phyloP scores from a whole-genome alignment of 805 yeast genomes.

The Metschnikowia koreensis region DNA sequence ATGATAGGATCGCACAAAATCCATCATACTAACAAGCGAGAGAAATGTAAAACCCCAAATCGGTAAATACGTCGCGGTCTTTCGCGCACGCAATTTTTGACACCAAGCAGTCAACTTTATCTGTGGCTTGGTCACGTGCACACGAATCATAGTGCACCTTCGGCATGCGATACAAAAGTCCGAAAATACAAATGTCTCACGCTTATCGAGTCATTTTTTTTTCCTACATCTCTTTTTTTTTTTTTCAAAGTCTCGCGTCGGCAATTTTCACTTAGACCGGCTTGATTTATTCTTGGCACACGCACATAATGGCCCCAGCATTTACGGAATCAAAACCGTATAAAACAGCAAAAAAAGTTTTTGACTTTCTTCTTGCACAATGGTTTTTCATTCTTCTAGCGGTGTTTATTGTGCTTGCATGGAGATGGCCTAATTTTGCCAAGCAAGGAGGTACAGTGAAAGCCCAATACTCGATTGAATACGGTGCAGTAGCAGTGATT shows the following conservation, averaged over 20 bases:
- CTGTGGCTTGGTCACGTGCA: constrained; percentile 2
- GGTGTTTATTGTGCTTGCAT: constrained; percentile 69
- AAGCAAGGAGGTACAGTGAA: constrained; percentile 74
- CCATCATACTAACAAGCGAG: too few relatives aligned
- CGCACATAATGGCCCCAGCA: neutral
- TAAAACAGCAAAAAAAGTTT: constrained; percentile 13
- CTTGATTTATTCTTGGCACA: neutral
- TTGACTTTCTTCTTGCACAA: constrained; percentile 40
- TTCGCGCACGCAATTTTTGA: neutral
- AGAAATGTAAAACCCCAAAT: too few relatives aligned
- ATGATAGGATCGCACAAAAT: too few relatives aligned
- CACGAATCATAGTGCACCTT: neutral
- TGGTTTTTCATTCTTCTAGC: constrained; percentile 81
- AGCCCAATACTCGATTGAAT: constrained; percentile 75
- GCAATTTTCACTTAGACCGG: neutral
- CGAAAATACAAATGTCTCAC: neutral
- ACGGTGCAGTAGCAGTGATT: constrained; percentile 84
- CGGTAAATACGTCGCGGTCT: neutral
- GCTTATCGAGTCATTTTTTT: neutral
- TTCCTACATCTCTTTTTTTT: too few relatives aligned
- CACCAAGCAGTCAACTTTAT: neutral
- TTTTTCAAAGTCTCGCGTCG: neutral
- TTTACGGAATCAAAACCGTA: constrained; percentile 2
- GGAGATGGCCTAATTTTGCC: constrained; percentile 79
- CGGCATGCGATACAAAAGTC: neutral